These are phyloP conservation scores for Citrus sp. DNA, from an alignment of 345 rosid genomes.

Conservation along the genomic window DNA sequence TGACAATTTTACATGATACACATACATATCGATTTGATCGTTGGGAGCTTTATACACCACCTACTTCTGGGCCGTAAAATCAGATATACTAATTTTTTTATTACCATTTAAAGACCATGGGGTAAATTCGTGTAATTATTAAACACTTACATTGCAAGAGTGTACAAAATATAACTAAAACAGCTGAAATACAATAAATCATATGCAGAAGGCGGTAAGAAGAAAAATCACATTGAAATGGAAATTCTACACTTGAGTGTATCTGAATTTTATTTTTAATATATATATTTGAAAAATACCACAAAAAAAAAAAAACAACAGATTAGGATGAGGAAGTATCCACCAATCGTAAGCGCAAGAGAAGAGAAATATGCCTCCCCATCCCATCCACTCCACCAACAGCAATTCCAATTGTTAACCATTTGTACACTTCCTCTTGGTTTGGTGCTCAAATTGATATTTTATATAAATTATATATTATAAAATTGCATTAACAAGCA, in stretches of 20 bases:
- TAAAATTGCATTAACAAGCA: not conserved
- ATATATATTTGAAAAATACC: not conserved
- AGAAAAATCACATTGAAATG: not conserved
- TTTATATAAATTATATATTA: too few relatives aligned
- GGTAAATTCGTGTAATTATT: too few relatives aligned
- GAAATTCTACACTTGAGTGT: not conserved
- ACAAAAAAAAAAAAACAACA: not conserved
- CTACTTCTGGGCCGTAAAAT: not conserved
- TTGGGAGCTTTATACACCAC: not conserved
- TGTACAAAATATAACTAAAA: too few relatives aligned
- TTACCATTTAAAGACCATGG: too few relatives aligned
- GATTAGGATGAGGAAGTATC: not conserved
- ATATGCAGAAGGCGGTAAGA: not conserved
- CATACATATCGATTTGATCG: not conserved
- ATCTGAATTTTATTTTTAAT: not conserved
- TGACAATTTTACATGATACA: not conserved
- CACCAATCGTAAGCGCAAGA: not conserved
- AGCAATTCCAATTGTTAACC: not conserved
- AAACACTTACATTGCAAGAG: too few relatives aligned
- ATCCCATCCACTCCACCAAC: not conserved
- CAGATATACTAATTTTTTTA: too few relatives aligned
- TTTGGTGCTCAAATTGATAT: slow-evolving; percentile 6
- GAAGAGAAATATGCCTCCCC: not conserved
- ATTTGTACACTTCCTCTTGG: slow-evolving; percentile 3
- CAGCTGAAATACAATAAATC: not conserved